These are phyloP conservation scores for Xylariaceae sp. DNA, from an alignment of 2,329 filamentous ascomycete species.

Conservation along the genomic window DNA sequence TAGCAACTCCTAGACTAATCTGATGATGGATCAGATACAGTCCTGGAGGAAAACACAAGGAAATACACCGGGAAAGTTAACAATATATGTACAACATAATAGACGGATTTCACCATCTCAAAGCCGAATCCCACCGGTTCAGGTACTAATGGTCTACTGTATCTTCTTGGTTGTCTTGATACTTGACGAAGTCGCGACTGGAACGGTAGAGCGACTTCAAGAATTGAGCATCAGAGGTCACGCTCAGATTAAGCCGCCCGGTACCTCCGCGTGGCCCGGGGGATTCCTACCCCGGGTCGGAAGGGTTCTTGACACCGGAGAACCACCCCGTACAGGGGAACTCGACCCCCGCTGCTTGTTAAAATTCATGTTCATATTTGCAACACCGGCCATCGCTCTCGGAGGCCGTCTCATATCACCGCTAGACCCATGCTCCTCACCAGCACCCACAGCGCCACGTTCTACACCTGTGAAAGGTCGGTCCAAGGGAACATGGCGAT, in stretches of 20 bases:
- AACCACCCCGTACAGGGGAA: slow-evolving; percentile 31
- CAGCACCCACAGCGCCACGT: slow-evolving; percentile 30
- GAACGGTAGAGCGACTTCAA: neutral
- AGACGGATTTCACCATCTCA: slow-evolving; percentile 12
- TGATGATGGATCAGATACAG: slow-evolving; percentile 21
- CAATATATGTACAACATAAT: slow-evolving; percentile 24
- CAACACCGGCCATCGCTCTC: slow-evolving; percentile 41
- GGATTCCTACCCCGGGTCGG: slow-evolving; percentile 30
- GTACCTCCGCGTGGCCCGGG: slow-evolving; percentile 30
- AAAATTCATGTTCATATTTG: slow-evolving; percentile 23
- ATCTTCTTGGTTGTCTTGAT: neutral
- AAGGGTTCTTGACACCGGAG: slow-evolving; percentile 36
- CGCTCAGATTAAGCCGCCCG: slow-evolving; percentile 48
- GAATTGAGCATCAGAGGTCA: slow-evolving; percentile 39
- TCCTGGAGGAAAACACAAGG: slow-evolving; percentile 11
- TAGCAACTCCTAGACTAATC: slow-evolving; percentile 29
- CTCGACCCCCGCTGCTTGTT: slow-evolving; percentile 26
- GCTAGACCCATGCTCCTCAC: slow-evolving; percentile 41
- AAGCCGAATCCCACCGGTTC: neutral
- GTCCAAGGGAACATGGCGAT: slow-evolving; percentile 26
- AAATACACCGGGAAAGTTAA: slow-evolving; percentile 7
- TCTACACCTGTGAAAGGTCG: neutral
- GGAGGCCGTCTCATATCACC: slow-evolving; percentile 40
- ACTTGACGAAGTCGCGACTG: neutral
- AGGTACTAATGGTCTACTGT: neutral